Evolutionary conservation across 1,284 basidiomycete species (phyloP), one percentile per base, ranked within the genome.

Genomic region (Sanguinoderma infundibulare): DNA sequence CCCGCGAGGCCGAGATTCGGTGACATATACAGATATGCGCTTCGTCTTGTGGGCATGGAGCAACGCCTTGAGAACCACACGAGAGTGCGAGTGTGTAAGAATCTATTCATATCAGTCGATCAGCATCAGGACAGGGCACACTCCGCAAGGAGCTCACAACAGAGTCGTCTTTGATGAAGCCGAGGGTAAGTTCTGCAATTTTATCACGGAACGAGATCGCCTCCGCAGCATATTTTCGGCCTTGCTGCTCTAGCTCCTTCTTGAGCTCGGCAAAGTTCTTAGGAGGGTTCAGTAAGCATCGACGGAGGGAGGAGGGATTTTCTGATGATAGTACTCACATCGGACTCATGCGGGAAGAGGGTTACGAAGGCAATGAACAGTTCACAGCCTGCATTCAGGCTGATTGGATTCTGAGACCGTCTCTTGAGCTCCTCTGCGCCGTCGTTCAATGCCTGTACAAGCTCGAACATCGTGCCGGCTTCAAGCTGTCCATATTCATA

Each of bases 11-110:
- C 95, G 84, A 38, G 94, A 94, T 84, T 98, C 95, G 58, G 98
- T 98, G 57, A 99, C 98, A 75, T 96, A 99, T 46, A 99, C 97
- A 71, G 92, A 94, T 77, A 99, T 95, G 58, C 96, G 85, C 79
- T 98, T 98, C 73, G 89, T 87, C 72, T 91, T 85, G 75, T 97
- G 91, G 7, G 96, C 96, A 64, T 89, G 84, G 53, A 98, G 83
- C 53, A 99, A 83, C 20, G 96, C 92, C 76, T 95, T 91, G 81
- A 98, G 92, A 51, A 99, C 97, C 28, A 98, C 96, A 68, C 98
- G 84, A 46, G 98, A 99, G 79, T 96, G 95, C 24, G 92, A 94
- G 77, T 98, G 97, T 3, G 95, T 98, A 62, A 98, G 83, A 72
- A 98, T 96, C 94, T 96, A 74, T 36, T 54, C 62, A 55, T 58